These are phyloP conservation scores for Mortierella alpina DNA, from an alignment of 192 early-diverging fungal species.

Conservation along the genomic window DNA sequence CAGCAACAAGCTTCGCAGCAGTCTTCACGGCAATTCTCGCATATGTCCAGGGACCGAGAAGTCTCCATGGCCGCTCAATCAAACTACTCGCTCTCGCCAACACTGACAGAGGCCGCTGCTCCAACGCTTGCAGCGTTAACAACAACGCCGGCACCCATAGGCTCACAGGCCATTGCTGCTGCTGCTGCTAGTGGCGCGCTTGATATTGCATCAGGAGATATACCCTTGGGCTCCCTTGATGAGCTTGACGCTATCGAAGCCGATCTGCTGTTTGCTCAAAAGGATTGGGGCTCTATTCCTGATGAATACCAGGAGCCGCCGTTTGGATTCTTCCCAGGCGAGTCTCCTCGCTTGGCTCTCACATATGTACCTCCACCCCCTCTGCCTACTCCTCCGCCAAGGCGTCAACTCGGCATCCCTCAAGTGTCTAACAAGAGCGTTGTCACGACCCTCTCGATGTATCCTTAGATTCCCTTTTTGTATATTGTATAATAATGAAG, in stretches of 20 bases:
- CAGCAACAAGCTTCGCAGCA: slow-evolving; percentile 11
- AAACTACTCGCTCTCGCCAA: slow-evolving; percentile 29
- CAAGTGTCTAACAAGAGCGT: slow-evolving; percentile 54
- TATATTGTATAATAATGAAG: background rate
- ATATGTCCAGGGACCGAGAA: slow-evolving; percentile 8
- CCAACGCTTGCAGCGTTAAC: slow-evolving; percentile 8
- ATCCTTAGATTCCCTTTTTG: slow-evolving; percentile 15
- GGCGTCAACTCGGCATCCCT: slow-evolving; percentile 48
- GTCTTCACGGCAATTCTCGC: background rate
- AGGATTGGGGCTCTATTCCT: slow-evolving; percentile 48
- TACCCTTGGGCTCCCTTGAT: slow-evolving; percentile 33
- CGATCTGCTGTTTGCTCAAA: slow-evolving; percentile 38
- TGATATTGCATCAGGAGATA: slow-evolving; percentile 19
- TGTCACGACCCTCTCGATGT: slow-evolving; percentile 55
- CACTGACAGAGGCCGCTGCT: slow-evolving; percentile 11
- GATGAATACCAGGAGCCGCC: slow-evolving; percentile 55
- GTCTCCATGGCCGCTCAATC: slow-evolving; percentile 28
- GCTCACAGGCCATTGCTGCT: background rate
- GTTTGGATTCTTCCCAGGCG: slow-evolving; percentile 55
- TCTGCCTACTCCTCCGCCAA: slow-evolving; percentile 47
- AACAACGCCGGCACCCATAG: slow-evolving; percentile 1
- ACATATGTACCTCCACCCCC: slow-evolving; percentile 44
- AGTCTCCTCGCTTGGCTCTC: slow-evolving; percentile 48
- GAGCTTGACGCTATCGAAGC: slow-evolving; percentile 41
- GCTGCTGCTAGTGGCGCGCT: background rate